Percentiles rank a stretch among this genome's conserved stretches.
Conservation (phyloP, 495 filamentous ascomycete genomes). For the Podospora appendiculata region DNA sequence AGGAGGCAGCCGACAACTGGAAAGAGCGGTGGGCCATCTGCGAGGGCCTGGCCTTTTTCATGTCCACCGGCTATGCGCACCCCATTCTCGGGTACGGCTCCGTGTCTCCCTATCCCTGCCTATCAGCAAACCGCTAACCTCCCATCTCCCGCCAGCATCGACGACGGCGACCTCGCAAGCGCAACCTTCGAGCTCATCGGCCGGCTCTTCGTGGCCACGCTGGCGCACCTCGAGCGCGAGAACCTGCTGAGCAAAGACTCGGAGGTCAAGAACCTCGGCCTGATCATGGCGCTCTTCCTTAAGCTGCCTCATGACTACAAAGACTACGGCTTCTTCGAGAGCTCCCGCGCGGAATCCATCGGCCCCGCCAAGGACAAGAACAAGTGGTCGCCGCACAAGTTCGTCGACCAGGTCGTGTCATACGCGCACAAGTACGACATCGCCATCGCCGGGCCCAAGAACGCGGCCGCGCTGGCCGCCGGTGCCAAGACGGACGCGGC, state of each 20-base stretch:
- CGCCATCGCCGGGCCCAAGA: conserved; percentile 14
- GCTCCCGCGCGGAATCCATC: conserved; percentile 1
- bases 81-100: background rate
- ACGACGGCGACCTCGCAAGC: conserved; percentile 16
- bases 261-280: conserved; percentile 21
- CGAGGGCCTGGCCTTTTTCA: conserved; percentile 18
- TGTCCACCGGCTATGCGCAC: background rate
- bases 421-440: conserved; percentile 19
- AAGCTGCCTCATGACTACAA: conserved; percentile 5
- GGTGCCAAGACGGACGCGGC: conserved; percentile 9
- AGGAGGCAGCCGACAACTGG: conserved; percentile 20
- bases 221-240: conserved; percentile 24
- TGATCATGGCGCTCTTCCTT: conserved; percentile 28
- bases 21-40: conserved; percentile 30
- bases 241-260: conserved; percentile 18
- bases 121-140: background rate
- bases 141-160: conserved; percentile 11
- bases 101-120: background rate
- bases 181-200: conserved; percentile 17
- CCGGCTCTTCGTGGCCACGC: conserved; percentile 29
- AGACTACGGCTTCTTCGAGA: background rate
- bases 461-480: conserved; percentile 17
- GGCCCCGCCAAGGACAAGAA: conserved; percentile 12
- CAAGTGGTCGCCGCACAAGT: conserved; percentile 11
- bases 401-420: conserved; percentile 10